A percentile compares a stretch with the other conserved stretches of the same genome.
These are phyloP conservation scores for Tetrahymena malaccensis DNA, from an alignment of 73 alveolate species.

Conservation along the genomic window DNA sequence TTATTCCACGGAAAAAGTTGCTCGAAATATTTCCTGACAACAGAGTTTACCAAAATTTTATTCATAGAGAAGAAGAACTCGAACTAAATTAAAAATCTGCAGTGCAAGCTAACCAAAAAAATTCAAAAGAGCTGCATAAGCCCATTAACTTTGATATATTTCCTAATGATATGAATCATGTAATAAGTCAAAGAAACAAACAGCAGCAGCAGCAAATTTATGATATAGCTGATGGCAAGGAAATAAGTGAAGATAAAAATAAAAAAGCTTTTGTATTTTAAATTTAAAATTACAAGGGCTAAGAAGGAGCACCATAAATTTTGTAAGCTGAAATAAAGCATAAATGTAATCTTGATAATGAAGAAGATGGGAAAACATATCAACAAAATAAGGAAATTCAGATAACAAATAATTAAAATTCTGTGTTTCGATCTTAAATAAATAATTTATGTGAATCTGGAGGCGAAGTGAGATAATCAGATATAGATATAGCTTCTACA, in stretches of 20 bases:
- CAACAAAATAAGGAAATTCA: neutral
- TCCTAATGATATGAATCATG: neutral
- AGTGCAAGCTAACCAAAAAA: neutral
- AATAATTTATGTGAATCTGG: neutral
- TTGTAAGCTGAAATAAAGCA: neutral
- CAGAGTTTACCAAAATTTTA: neutral
- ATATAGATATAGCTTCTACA: neutral
- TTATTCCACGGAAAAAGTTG: conserved; percentile 46
- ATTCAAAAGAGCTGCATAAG: neutral
- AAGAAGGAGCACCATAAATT: neutral
- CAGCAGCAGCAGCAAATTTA: too few species aligned
- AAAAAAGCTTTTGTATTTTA: neutral
- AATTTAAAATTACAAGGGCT: too few species aligned
- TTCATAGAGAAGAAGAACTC: neutral
- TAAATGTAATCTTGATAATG: neutral
- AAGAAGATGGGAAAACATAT: neutral
- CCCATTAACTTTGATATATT: neutral
- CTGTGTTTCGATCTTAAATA: neutral
- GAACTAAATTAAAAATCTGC: conserved; percentile 15
- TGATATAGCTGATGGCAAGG: neutral
- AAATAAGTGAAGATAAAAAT: neutral
- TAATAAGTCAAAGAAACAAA: neutral
- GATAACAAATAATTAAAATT: too few species aligned
- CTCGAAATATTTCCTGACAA: conserved; percentile 23
- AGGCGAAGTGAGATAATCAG: neutral